Percentiles rank a stretch among this genome's conserved stretches.
phyloP scores from a whole-genome alignment of 129 eudicot genomes.

The Calendula officinalis region DNA sequence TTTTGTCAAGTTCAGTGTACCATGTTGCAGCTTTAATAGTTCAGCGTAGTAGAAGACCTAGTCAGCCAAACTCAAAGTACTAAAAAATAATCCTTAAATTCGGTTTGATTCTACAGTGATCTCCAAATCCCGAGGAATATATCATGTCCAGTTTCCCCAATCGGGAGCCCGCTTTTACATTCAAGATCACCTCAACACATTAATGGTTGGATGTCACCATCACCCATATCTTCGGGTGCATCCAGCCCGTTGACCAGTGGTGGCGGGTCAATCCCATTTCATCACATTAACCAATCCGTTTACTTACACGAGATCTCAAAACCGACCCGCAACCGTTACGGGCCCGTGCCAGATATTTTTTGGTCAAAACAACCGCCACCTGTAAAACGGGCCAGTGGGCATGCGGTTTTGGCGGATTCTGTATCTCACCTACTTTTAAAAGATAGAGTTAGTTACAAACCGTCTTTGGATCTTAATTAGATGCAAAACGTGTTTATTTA shows the following conservation, averaged over 20 bases:
- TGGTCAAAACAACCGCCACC: slow-evolving; percentile 43
- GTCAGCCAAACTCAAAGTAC: too few species aligned
- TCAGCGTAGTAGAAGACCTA: too few species aligned
- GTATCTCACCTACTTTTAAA: slow-evolving; percentile 67
- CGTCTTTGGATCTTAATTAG: slow-evolving; percentile 45
- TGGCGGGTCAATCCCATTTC: slow-evolving; percentile 54
- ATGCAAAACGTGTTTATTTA: background rate
- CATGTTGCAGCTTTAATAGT: too few species aligned
- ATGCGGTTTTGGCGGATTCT: slow-evolving; percentile 60
- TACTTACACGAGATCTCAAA: slow-evolving; percentile 64
- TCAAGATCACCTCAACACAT: slow-evolving; percentile 83
- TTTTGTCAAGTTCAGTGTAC: too few species aligned
- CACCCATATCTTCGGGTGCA: slow-evolving; percentile 91
- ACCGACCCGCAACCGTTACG: slow-evolving; percentile 43
- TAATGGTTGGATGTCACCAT: slow-evolving; percentile 77
- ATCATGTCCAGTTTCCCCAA: slow-evolving; percentile 96
- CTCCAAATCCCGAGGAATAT: slow-evolving; percentile 70
- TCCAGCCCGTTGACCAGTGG: slow-evolving; percentile 66
- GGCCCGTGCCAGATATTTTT: slow-evolving; percentile 57
- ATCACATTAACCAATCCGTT: slow-evolving; percentile 52
- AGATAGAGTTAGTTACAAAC: slow-evolving; percentile 54
- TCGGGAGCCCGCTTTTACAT: slow-evolving; percentile 82
- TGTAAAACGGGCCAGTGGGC: slow-evolving; percentile 54
- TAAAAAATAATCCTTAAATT: background rate
- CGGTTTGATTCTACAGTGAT: slow-evolving; percentile 53